A percentile compares a stretch with the other conserved stretches of the same genome.
These are phyloP conservation scores for Fusarium zealandicum DNA, from an alignment of 2,329 filamentous ascomycete species.

Conservation along the genomic window DNA sequence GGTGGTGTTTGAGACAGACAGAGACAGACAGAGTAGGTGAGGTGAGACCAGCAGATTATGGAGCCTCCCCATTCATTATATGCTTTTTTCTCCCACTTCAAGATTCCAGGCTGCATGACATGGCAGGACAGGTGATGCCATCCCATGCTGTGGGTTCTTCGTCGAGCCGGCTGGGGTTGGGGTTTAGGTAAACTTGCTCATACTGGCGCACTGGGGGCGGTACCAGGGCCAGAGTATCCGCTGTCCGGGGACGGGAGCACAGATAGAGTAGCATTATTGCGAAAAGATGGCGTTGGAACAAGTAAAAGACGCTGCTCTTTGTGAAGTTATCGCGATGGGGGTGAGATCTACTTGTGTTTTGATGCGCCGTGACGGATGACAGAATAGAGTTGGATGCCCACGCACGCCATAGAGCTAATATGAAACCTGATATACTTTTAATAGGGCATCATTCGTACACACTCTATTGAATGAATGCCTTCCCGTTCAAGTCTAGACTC, in stretches of 20 bases:
- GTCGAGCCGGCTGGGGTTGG: conserved; percentile 4
- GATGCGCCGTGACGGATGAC: neutral
- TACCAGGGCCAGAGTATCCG: neutral
- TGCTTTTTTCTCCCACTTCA: neutral
- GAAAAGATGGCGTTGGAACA: no score
- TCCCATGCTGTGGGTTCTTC: conserved; percentile 3
- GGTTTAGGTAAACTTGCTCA: conserved; percentile 46
- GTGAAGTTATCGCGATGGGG: neutral
- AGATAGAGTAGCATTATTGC: no score
- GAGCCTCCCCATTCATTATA: conserved; percentile 1
- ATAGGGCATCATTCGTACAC: neutral
- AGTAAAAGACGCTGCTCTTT: neutral
- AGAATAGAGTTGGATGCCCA: neutral
- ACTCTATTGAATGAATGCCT: no score
- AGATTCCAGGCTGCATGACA: neutral
- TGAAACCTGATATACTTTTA: neutral
- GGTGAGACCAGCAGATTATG: neutral
- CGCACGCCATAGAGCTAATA: conserved; percentile 10
- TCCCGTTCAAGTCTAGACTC: no score
- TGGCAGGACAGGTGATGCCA: conserved; percentile 1
- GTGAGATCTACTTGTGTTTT: neutral
- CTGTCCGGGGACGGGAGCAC: neutral
- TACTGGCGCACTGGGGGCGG: conserved; percentile 38
- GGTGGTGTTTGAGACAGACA: neutral
- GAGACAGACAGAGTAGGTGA: neutral